Percentiles rank a stretch among this genome's conserved stretches.
phyloP scores from a whole-genome alignment of 179 eudicot genomes.

The Sideroxylon spinosum region DNA sequence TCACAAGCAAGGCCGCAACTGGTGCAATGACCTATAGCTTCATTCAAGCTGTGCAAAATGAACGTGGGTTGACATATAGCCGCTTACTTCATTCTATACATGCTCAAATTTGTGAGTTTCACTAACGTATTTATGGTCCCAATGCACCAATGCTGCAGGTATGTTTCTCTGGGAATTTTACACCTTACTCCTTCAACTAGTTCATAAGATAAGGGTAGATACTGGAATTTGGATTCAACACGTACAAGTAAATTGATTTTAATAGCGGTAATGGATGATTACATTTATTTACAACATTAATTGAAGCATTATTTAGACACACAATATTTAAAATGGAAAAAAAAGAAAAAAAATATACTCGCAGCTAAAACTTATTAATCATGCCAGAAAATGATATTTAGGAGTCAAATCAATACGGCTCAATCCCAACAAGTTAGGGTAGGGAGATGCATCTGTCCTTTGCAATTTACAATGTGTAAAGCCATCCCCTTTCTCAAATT shows the following conservation, averaged over 20 bases:
- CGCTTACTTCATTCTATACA: conserved; percentile 22
- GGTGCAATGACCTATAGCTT: conserved; percentile 37
- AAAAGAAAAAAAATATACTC: neutral
- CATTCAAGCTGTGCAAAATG: conserved; percentile 23
- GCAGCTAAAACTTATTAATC: neutral
- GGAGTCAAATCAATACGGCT: neutral
- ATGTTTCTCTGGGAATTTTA: neutral
- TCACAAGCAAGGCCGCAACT: conserved; percentile 15
- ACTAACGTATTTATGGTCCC: conserved; percentile 9
- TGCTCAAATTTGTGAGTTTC: conserved; percentile 18
- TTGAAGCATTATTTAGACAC: neutral
- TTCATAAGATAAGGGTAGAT: neutral
- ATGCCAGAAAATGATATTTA: neutral
- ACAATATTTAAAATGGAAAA: no score
- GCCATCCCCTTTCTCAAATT: neutral
- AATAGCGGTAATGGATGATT: neutral
- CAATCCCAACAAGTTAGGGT: neutral
- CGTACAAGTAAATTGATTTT: neutral
- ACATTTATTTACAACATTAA: neutral
- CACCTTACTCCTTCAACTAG: neutral
- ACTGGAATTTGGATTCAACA: no score
- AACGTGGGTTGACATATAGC: conserved; percentile 28
- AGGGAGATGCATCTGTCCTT: neutral
- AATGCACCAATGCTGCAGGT: conserved; percentile 22
- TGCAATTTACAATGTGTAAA: neutral